These are phyloP conservation scores for Leishmania tarentolae DNA, from an alignment of 208 protist species.

Conservation along the genomic window DNA sequence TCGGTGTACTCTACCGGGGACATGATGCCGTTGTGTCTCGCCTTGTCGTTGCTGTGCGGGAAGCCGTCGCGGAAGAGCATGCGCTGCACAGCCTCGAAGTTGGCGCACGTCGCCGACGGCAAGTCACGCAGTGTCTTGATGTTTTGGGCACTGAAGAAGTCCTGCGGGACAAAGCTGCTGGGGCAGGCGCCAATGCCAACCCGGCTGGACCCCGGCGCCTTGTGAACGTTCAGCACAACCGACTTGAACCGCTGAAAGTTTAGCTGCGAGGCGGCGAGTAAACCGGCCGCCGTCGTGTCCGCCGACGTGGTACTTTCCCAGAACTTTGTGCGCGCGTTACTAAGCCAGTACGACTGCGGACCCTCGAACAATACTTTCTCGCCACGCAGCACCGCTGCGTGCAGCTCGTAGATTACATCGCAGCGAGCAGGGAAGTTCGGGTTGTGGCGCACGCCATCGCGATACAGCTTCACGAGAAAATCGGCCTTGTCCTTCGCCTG, in stretches of 20 bases:
- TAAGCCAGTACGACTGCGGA: constrained; percentile 93
- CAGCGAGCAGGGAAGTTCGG: constrained; percentile 72
- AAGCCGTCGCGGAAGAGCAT: constrained; percentile 67
- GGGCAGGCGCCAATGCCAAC: constrained; percentile 92
- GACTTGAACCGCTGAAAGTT: constrained; percentile 82
- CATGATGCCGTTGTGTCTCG: constrained; percentile 75
- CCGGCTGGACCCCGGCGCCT: constrained; percentile 88
- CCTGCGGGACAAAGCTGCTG: constrained; percentile 87
- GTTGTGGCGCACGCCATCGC: constrained; percentile 73
- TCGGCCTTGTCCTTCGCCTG: constrained; percentile 78
- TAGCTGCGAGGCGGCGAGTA: constrained; percentile 84
- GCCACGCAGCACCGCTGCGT: constrained; percentile 58
- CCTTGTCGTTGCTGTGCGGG: constrained; percentile 27
- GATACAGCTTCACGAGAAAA: constrained; percentile 84
- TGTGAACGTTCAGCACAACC: constrained; percentile 92
- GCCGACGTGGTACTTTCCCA: constrained; percentile 92
- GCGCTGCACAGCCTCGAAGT: constrained; percentile 90
- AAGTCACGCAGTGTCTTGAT: constrained; percentile 86
- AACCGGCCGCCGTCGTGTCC: constrained; percentile 80
- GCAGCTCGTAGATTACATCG: constrained; percentile 87
- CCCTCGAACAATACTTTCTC: constrained; percentile 92
- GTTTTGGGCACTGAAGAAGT: constrained; percentile 84
- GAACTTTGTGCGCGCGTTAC: constrained; percentile 92
- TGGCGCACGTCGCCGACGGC: constrained; percentile 51
- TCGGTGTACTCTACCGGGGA: constrained; percentile 82